Base-by-base conservation (phyloP, 2,329 filamentous ascomycete genomes). In the Diaporthe citrichinensis region DNA sequence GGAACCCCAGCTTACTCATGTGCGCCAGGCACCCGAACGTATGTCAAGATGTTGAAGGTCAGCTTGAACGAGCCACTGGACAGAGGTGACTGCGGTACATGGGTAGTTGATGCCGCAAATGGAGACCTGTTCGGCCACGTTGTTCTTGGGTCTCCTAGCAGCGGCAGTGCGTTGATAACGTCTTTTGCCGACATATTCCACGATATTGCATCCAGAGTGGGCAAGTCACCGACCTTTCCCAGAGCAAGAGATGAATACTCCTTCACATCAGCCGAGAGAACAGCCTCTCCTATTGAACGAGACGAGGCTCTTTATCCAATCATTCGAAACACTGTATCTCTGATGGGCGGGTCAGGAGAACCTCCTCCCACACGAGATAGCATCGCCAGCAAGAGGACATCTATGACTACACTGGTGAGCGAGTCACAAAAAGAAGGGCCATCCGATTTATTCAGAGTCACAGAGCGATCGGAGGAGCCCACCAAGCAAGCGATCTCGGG, bases 91-190 rank as follows among this genome's bases (percentile, higher is more conserved):
- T 73, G 57, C 15, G 74, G 69, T 49, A 53, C 68, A 23, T 72
- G 67, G 68, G 34, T 73, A 3, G 17, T 72, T 2, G 23, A 68
- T 14, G 34, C 34, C 8, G 15, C 6, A 25, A 28, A 1, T 12
- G 69, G 68, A 20, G 46, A 68, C 28, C 20, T 75, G 0, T 68
- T 68, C 23, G 74, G 69, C 20, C 74, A 75, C 5, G 67, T 75
- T 12, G 49, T 75, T 23, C 39, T 71, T 2, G 74, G 74, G 15
- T 58, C 49, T 49, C 67, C 74, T 14, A 36, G 31, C 4, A 31
- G 61, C 8, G 31, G 51, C 6, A 36, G 4, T 28, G 74, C 49
- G 9, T 41, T 75, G 8, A 1, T 75, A 0, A 44, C 49, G 2
- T 58, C 69, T 1, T 71, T 71, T n/a, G 15, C 67, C 2, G 67